A percentile compares a stretch with the other conserved stretches of the same genome.
These are phyloP conservation scores for Cryphonectria nitschkei DNA, from an alignment of 2,329 filamentous ascomycete species.

Conservation along the genomic window DNA sequence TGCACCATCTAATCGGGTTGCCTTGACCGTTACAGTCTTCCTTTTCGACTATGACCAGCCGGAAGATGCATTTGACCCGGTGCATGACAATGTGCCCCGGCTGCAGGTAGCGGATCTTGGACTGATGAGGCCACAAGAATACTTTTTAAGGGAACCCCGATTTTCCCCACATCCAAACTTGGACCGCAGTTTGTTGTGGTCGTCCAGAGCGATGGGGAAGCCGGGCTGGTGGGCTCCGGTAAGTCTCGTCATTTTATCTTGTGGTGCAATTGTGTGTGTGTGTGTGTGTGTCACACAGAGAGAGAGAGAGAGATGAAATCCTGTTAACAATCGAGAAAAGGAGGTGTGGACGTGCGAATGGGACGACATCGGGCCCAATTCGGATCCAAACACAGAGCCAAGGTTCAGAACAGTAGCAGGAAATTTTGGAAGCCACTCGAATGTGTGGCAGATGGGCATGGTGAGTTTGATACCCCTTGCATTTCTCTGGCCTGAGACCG, in stretches of 20 bases:
- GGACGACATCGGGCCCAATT: background rate
- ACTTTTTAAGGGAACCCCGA: background rate
- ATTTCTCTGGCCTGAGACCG: background rate
- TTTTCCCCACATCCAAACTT: no score
- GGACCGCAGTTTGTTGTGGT: background rate
- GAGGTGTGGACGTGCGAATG: conserved; percentile 16
- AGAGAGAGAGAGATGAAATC: background rate
- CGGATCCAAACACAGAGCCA: background rate
- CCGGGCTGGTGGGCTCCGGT: background rate
- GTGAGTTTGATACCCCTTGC: background rate
- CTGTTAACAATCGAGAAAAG: background rate
- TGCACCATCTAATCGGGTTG: background rate
- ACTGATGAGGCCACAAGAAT: background rate
- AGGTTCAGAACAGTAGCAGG: background rate
- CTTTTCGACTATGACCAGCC: background rate
- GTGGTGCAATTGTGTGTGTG: background rate
- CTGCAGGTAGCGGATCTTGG: conserved; percentile 13
- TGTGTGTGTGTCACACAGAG: no score
- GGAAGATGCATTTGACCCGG: background rate
- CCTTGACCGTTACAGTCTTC: background rate
- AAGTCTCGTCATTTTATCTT: background rate
- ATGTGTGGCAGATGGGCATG: conserved; percentile 21
- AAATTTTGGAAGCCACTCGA: conserved; percentile 8
- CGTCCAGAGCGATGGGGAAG: background rate
- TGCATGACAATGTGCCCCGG: background rate